Evolutionary conservation across 1,139 yeast species (phyloP).

Genomic region (Meyerozyma carpophila): DNA sequence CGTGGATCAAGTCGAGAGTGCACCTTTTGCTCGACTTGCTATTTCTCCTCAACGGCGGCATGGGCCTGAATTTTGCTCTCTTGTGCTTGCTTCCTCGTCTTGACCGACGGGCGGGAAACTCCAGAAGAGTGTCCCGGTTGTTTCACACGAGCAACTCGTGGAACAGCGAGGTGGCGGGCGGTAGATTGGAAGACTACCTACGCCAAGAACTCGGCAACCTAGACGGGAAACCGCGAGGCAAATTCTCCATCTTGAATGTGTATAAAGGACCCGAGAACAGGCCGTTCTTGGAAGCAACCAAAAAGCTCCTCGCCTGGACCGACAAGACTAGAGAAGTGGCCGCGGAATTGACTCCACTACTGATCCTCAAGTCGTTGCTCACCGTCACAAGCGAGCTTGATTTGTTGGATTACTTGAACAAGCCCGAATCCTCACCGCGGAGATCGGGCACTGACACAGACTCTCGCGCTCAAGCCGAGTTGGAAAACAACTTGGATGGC

Average conservation of each 20-base stretch:
- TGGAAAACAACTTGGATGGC: not conserved
- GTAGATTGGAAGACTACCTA: constrained; percentile 7
- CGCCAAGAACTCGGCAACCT: not conserved
- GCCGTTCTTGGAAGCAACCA: not conserved
- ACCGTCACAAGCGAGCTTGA: not conserved
- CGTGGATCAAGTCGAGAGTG: constrained; percentile 50
- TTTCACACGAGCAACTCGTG: constrained; percentile 15
- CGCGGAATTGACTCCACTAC: not conserved
- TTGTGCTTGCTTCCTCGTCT: constrained; percentile 22
- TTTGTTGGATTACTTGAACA: not conserved
- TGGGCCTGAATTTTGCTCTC: constrained; percentile 31
- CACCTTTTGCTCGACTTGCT: constrained; percentile 48
- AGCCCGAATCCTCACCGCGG: not conserved
- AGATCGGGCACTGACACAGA: not conserved
- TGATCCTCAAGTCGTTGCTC: not conserved
- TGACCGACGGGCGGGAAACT: constrained; percentile 22
- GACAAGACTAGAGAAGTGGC: not conserved
- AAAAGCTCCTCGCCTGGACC: not conserved
- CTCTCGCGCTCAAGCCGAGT: not conserved
- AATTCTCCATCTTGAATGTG: not conserved
- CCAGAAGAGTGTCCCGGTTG: constrained; percentile 20
- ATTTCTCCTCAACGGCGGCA: constrained; percentile 29
- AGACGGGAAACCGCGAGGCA: not conserved
- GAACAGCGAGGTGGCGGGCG: constrained; percentile 1
- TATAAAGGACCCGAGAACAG: not conserved